Evolutionary conservation across 306 rosid species (phyloP), one percentile per base, ranked within the genome.

Genomic region (Vigna reflexopilosa): DNA sequence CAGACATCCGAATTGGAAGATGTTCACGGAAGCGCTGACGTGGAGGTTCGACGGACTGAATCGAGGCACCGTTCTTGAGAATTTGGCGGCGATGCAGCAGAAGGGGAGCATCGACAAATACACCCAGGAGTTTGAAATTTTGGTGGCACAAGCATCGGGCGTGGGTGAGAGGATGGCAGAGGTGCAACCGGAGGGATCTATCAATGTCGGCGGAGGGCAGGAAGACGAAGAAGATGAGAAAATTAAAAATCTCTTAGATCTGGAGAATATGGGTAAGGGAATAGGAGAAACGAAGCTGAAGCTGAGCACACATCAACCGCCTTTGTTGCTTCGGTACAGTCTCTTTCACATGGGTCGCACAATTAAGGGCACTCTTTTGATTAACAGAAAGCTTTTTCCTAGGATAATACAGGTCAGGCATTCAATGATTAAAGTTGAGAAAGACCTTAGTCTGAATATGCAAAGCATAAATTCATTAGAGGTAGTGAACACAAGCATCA

Each of bases 281-380:
- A 68, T 7, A 67, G 80, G 70, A 42, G 83, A 10, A 14, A 58
- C 45, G 26, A 71, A 70, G 54, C 59, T 47, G 70, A 64, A 66
- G 54, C 64, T 52, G 67, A 59, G 78, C 63, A 45, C 75, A 52
- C 78, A 16, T 63, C 90, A 85, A 44, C 90, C 80, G 59, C 94
- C 98, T 52, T 62, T 94, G 91, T 73, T 94, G 69, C 87, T 94
- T 61, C 98, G 90, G 77, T 81, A 80, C 70, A 90, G 96, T 61
- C 86, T 94, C 74, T 91, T 84, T 77, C 67, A 90, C 88, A 70
- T 70, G 36, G 98, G 97, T 63, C 5, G n/a, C 44, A 94, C 97
- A 51, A 77, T 90, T 6, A 91, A 94, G 82, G 98, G 98, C 56
- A 90, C 94, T 6, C 80, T 91, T 82, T 85, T 91, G 84, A 65